These are phyloP conservation scores for Cicer judaicum DNA, from an alignment of 306 rosid species.

Conservation along the genomic window DNA sequence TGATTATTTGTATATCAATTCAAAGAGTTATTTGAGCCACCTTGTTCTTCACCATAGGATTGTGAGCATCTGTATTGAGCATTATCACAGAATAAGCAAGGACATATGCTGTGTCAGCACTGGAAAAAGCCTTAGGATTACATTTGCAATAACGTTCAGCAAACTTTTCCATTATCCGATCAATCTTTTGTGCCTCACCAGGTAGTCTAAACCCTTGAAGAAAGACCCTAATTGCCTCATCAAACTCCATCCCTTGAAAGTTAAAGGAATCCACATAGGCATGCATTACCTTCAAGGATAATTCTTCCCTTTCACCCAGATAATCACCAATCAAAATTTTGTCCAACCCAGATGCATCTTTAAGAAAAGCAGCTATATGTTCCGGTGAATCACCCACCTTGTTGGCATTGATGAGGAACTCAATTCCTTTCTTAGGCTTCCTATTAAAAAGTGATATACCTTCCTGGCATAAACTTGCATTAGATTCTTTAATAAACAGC, in stretches of 20 bases:
- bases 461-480: slow-evolving; percentile 90
- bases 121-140: slow-evolving; percentile 84
- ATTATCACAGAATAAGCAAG: slow-evolving; percentile 96
- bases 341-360: slow-evolving; percentile 94
- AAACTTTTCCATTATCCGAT: slow-evolving; percentile 98
- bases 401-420: slow-evolving; percentile 92
- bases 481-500: slow-evolving; percentile 49
- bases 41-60: slow-evolving; percentile 94
- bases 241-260: slow-evolving; percentile 90
- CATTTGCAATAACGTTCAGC: slow-evolving; percentile 97
- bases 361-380: slow-evolving; percentile 92
- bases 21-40: slow-evolving; percentile 53
- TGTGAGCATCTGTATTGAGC: slow-evolving; percentile 99
- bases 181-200: slow-evolving; percentile 99
- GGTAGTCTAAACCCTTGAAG: slow-evolving; percentile 97
- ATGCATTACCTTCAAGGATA: slow-evolving; percentile 94
- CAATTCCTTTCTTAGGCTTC: slow-evolving; percentile 96
- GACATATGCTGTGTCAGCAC: slow-evolving; percentile 99
- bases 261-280: slow-evolving; percentile 96
- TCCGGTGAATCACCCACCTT: slow-evolving; percentile 95
- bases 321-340: slow-evolving; percentile 94
- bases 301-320: slow-evolving; percentile 97
- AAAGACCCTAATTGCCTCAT: slow-evolving; percentile 91
- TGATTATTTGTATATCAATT: slow-evolving; percentile 34
- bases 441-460: slow-evolving; percentile 98